phyloP scores from a whole-genome alignment of 225 moss, liverwort and hornwort species.

The Rhytidiadelphus loreus region DNA sequence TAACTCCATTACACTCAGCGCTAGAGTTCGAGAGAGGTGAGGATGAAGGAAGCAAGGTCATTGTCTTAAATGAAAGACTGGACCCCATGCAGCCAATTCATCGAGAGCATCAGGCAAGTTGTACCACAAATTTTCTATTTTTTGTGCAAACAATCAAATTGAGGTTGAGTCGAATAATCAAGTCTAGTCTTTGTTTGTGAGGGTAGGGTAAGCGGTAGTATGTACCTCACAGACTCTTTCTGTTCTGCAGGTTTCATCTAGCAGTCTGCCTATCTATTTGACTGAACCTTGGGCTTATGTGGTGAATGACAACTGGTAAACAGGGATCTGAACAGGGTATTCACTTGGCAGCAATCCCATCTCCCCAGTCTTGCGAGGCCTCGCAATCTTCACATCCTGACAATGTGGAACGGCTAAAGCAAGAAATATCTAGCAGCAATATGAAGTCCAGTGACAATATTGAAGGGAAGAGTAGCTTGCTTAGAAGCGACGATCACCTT shows the following conservation, averaged over 20 bases:
- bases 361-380: constrained; percentile 13
- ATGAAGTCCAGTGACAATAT: constrained; percentile 2
- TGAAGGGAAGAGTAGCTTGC: constrained; percentile 10
- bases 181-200: neutral
- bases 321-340: constrained; percentile 34
- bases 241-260: constrained; percentile 19
- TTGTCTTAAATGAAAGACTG: neutral
- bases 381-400: constrained; percentile 23
- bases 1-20: neutral
- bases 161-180: neutral
- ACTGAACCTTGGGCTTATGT: constrained; percentile 30
- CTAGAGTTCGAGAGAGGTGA: neutral
- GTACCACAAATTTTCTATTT: neutral
- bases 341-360: constrained; percentile 21
- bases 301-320: constrained; percentile 34
- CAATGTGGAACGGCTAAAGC: constrained; percentile 1
- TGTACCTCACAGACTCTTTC: constrained; percentile 1
- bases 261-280: constrained; percentile 25
- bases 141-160: neutral
- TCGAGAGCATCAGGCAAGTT: constrained; percentile 33
- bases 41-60: neutral
- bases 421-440: constrained; percentile 6
- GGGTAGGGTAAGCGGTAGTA: neutral
- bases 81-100: neutral
- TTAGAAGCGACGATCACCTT: neutral